Percentiles rank a stretch among this genome's conserved stretches.
Conservation (phyloP, 2,329 filamentous ascomycete species). For the Tolypocladium nubicola region DNA sequence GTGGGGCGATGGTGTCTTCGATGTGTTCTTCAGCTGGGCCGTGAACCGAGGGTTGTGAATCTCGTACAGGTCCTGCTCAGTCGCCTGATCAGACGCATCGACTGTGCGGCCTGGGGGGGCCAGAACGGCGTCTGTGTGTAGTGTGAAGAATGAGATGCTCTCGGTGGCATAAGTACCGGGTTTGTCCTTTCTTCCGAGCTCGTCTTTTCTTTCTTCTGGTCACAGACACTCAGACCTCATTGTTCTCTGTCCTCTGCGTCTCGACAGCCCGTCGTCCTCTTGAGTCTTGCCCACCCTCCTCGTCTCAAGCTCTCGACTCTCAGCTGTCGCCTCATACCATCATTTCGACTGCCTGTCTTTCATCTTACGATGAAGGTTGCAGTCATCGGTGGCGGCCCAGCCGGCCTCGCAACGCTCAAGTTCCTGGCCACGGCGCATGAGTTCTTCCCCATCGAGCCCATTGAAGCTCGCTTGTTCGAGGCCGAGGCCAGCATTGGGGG, state of each 20-base stretch:
- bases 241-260: too few species aligned
- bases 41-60: neutral
- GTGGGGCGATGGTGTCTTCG: neutral
- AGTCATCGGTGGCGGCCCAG: constrained; percentile 31
- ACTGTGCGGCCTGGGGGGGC: neutral
- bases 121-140: neutral
- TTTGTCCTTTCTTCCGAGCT: neutral
- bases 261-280: too few species aligned
- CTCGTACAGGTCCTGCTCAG: neutral
- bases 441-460: constrained; percentile 23
- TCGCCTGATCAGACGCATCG: neutral
- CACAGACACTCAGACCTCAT: neutral
- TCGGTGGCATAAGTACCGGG: neutral
- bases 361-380: constrained; percentile 22
- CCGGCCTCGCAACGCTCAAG: constrained; percentile 29
- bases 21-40: neutral
- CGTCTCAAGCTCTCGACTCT: neutral
- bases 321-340: neutral
- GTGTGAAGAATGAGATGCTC: neutral
- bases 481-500: constrained; percentile 31
- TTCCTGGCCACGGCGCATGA: constrained; percentile 26
- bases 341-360: neutral
- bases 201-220: too few species aligned
- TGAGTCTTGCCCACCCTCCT: neutral
- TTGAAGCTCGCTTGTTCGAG: constrained; percentile 35